phyloP scores from a whole-genome alignment of 2,329 filamentous ascomycete species.

The Ascochyta fabae region DNA sequence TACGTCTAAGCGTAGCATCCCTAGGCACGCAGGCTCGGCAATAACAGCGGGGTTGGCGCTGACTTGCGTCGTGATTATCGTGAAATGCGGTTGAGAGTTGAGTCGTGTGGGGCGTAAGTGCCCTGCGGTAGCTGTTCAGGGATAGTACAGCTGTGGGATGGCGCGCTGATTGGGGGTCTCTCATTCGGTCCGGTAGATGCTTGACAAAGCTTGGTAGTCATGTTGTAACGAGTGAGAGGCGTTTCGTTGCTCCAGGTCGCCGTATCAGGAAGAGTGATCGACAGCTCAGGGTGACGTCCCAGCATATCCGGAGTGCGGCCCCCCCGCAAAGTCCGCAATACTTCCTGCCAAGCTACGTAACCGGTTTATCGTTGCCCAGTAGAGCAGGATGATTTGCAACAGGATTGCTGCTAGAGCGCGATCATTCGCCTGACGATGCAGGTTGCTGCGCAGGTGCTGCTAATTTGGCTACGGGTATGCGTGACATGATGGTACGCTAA shows the following conservation, averaged over 20 bases:
- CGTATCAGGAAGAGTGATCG: conserved; percentile 4
- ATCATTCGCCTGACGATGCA: neutral
- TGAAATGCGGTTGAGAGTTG: neutral
- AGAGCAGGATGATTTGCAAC: neutral
- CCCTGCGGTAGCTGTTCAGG: conserved; percentile 2
- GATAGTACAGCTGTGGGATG: neutral
- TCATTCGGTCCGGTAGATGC: neutral
- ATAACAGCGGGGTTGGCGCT: neutral
- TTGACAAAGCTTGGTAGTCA: conserved; percentile 5
- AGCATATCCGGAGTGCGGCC: conserved; percentile 2
- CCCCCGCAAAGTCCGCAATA: conserved; percentile 16
- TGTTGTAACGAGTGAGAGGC: neutral
- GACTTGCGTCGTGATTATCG: conserved; percentile 1
- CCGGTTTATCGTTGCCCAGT: neutral
- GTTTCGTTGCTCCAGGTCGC: neutral
- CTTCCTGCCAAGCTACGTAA: conserved; percentile 1
- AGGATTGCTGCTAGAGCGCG: neutral
- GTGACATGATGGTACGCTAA: conserved; percentile 1
- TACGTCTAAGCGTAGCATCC: neutral
- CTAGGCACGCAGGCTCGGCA: neutral
- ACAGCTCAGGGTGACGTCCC: neutral
- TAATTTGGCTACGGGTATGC: conserved; percentile 1
- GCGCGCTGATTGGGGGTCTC: neutral
- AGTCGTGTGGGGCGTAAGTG: neutral
- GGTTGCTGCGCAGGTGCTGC: neutral